Evolutionary conservation across 805 yeast species (phyloP), one percentile per base, ranked within the genome.

Genomic region (Ogataea glucozyma): DNA sequence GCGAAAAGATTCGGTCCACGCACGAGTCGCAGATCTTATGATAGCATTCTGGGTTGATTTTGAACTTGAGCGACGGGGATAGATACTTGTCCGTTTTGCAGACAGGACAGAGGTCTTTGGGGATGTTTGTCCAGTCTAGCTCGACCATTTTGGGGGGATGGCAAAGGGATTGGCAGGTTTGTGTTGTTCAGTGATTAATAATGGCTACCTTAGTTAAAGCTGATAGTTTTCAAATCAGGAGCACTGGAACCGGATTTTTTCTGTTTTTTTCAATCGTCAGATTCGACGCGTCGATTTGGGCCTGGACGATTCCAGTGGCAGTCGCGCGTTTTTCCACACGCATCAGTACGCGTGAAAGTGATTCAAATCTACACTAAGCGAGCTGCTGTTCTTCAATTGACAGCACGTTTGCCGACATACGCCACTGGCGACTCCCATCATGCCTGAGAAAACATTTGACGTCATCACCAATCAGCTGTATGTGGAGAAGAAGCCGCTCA

Each of bases 1-100:
- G 69, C 6, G 96, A 80, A 61, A 87, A 93, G 41, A 93, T 90
- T 51, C 99, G 76, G 64, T 93, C 98, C 31, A 91, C 98, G 67
- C 99, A 93, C 1, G 95, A 81, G 54, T 85, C 97, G 68, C 99
- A 93, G 64, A 93, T 91, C 71, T 88, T 91, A 62, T 93, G 99
- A 61, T 93, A 93, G 67, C 99, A 93, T 64, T 93, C 99, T 0
- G 98, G 96, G 57, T 93, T 93, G 51, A 93, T 89, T 42, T 91
- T 77, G 60, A 93, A 91, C 52, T 76, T 81, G 83, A 93, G 85
- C 54, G 90, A 88, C 19, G 98, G 98, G 33, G 96, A 88, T 48
- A 93, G 73, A 64, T 93, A 93, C 62, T 90, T 72, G 66, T 91
- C 96, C 35, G 97, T 88, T 67, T 91, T 88, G 73, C 99, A 93